Conservation (phyloP, 192 early-diverging fungal species). For the Podila horticola region DNA sequence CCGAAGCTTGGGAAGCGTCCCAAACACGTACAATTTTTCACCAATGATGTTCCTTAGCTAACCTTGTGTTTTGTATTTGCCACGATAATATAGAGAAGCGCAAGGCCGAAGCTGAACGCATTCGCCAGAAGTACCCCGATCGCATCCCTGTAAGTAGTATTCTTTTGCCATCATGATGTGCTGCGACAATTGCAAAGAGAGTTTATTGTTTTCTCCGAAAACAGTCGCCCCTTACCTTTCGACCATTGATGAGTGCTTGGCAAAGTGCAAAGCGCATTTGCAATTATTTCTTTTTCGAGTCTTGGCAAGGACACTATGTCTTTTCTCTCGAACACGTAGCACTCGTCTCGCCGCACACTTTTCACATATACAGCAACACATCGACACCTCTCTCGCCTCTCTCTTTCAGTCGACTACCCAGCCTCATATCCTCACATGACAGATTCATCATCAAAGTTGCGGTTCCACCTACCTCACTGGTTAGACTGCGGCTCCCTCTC, state of each 20-base stretch:
- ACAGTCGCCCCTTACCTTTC: background rate
- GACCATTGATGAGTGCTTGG: background rate
- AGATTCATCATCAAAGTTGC: too few species aligned
- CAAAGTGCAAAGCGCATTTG: background rate
- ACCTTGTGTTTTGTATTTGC: background rate
- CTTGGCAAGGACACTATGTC: too few species aligned
- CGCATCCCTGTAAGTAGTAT: constrained; percentile 72
- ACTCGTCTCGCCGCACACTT: too few species aligned
- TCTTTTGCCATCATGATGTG: background rate
- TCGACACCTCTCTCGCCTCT: too few species aligned
- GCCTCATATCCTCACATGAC: too few species aligned
- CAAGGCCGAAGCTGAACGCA: constrained; percentile 95
- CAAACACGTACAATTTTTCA: background rate
- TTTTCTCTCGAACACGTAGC: too few species aligned
- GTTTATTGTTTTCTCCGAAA: background rate
- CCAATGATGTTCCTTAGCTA: background rate
- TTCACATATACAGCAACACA: too few species aligned
- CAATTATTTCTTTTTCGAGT: too few species aligned
- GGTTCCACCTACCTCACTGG: too few species aligned
- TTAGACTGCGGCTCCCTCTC: background rate
- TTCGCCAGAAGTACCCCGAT: constrained; percentile 96
- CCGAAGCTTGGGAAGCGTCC: background rate
- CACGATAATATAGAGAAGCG: constrained; percentile 75
- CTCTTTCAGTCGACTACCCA: too few species aligned
- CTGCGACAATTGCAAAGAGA: too few species aligned